phyloP scores from a whole-genome alignment of 2,329 filamentous ascomycete genomes.

The Aspergillus texensis region DNA sequence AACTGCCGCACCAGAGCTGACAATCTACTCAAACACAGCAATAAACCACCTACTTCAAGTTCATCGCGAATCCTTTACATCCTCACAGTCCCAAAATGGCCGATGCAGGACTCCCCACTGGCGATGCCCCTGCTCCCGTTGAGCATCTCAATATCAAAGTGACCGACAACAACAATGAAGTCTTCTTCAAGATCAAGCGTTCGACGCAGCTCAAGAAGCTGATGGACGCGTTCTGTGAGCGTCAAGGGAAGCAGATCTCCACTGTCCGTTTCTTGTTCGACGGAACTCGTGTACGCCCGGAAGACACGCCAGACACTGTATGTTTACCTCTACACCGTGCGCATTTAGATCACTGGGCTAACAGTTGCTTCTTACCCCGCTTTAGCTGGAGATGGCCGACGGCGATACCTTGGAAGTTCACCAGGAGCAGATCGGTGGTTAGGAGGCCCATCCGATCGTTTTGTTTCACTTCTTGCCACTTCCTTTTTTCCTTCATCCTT shows the following conservation, averaged over 20 bases:
- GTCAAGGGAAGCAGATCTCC: conserved; percentile 82
- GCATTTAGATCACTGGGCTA: neutral
- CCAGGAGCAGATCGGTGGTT: conserved; percentile 93
- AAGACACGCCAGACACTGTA: conserved; percentile 90
- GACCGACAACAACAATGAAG: conserved; percentile 98
- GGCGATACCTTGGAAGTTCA: conserved; percentile 96
- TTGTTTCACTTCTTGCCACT: neutral
- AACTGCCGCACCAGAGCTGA: neutral
- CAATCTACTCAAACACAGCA: neutral
- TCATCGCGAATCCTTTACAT: neutral
- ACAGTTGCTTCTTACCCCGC: neutral
- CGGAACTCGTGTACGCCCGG: conserved; percentile 85
- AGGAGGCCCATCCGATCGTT: conserved; percentile 7
- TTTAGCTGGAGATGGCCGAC: conserved; percentile 91
- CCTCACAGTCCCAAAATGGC: conserved; percentile 46
- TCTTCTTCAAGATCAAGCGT: conserved; percentile 99
- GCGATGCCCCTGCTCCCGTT: conserved; percentile 45
- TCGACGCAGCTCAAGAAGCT: conserved; percentile 95
- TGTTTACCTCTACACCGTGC: conserved; percentile 32
- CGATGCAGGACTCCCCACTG: conserved; percentile 29
- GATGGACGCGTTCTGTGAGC: conserved; percentile 97
- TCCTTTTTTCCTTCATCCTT: conserved; percentile 4
- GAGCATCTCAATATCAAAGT: conserved; percentile 99
- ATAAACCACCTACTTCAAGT: neutral
- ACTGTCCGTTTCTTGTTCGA: conserved; percentile 96